A percentile compares a stretch with the other conserved stretches of the same genome.
Evolutionary conservation across 2,329 filamentous ascomycete genomes (phyloP).

Genomic region (Stachybotrys echinatus): DNA sequence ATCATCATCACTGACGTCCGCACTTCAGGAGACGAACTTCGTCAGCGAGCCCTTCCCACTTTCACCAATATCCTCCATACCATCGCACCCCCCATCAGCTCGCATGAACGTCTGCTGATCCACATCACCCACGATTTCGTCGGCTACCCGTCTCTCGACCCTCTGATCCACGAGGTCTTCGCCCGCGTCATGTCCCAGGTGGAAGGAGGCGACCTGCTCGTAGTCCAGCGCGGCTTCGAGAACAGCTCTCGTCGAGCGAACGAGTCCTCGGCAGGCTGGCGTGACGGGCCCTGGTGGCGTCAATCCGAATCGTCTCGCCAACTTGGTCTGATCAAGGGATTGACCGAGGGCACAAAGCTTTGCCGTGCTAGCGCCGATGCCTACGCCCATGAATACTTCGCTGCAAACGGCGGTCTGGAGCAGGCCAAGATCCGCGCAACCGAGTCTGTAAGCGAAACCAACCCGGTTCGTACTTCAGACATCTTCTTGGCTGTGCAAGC

Average conservation of each 20-base stretch:
- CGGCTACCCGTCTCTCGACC: constrained; percentile 90
- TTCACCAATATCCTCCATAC: constrained; percentile 94
- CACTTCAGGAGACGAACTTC: constrained; percentile 74
- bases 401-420: constrained; percentile 71
- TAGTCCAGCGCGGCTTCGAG: constrained; percentile 90
- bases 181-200: constrained; percentile 98
- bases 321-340: constrained; percentile 72
- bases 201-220: constrained; percentile 89
- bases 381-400: constrained; percentile 82
- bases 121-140: constrained; percentile 96
- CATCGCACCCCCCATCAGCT: constrained; percentile 90
- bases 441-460: constrained; percentile 73
- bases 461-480: constrained; percentile 87
- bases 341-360: constrained; percentile 85
- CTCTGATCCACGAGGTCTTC: constrained; percentile 87
- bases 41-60: constrained; percentile 82
- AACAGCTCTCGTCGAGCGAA: constrained; percentile 62
- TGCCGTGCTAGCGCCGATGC: constrained; percentile 83
- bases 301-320: constrained; percentile 64
- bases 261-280: constrained; percentile 66
- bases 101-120: constrained; percentile 93
- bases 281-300: constrained; percentile 95
- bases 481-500: constrained; percentile 96
- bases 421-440: constrained; percentile 74
- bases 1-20: constrained; percentile 1